Percentiles rank a stretch among this genome's conserved stretches.
These are phyloP conservation scores for Phialophora chinensis DNA, from an alignment of 2,329 filamentous ascomycete species.

Conservation along the genomic window DNA sequence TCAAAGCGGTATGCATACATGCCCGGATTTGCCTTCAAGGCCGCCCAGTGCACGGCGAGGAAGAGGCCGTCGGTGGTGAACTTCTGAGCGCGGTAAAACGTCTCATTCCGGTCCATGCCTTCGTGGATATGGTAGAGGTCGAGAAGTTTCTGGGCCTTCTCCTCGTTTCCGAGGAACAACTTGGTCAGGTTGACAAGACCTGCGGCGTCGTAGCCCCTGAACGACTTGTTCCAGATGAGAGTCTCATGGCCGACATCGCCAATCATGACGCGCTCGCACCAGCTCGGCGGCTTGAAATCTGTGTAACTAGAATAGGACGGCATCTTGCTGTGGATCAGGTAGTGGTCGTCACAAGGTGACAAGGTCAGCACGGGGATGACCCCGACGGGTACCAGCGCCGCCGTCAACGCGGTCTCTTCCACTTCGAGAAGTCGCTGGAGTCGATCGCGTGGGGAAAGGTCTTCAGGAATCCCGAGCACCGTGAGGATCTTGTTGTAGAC, in stretches of 20 bases:
- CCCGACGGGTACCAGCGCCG: conserved; percentile 4
- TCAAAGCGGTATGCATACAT: conserved; percentile 23
- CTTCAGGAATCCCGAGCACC: conserved; percentile 5
- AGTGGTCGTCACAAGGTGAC: conserved; percentile 11
- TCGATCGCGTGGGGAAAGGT: conserved; percentile 7
- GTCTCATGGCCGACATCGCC: conserved; percentile 13
- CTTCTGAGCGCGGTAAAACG: conserved; percentile 12
- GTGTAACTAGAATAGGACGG: conserved; percentile 3
- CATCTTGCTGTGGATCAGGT: not conserved
- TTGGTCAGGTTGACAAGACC: conserved; percentile 4
- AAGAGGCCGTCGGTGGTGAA: conserved; percentile 18
- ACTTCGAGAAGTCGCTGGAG: conserved; percentile 13
- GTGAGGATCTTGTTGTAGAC: conserved; percentile 12
- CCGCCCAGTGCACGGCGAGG: conserved; percentile 15
- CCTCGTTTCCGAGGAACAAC: not conserved
- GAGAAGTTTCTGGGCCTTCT: conserved; percentile 10
- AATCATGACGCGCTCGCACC: conserved; percentile 18
- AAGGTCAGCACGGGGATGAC: conserved; percentile 15
- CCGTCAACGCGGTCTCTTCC: conserved; percentile 4
- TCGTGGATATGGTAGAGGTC: conserved; percentile 9
- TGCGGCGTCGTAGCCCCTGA: conserved; percentile 9
- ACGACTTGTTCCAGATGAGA: conserved; percentile 19
- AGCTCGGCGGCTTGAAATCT: conserved; percentile 7
- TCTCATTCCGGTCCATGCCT: conserved; percentile 8
- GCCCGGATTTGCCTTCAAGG: conserved; percentile 6